Conservation (phyloP, 768 basidiomycete species). For the Hericium coralloides region DNA sequence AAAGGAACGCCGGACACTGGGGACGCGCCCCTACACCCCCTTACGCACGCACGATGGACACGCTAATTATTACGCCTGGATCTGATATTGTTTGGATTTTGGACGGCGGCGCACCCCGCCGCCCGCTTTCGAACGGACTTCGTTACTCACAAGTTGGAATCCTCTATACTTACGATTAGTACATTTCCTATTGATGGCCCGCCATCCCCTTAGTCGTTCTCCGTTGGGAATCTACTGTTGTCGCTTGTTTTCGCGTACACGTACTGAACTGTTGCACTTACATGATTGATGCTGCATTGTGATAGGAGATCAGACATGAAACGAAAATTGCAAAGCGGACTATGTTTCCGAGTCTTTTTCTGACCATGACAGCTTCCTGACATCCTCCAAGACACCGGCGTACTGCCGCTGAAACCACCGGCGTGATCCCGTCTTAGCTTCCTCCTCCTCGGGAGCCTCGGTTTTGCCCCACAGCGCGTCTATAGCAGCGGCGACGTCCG, state of each 20-base stretch:
- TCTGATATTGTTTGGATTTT: background rate
- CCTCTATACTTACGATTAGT: background rate
- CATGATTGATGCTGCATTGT: background rate
- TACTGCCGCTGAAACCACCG: background rate
- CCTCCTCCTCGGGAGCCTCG: background rate
- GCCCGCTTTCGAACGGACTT: background rate
- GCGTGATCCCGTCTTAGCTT: background rate
- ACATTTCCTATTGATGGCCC: background rate
- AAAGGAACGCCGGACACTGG: background rate
- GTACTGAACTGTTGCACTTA: background rate
- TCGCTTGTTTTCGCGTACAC: background rate
- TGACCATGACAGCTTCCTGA: background rate
- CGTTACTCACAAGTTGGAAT: background rate
- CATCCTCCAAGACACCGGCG: background rate
- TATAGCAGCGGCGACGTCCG: conserved; percentile 2
- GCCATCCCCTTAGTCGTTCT: background rate
- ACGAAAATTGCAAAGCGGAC: background rate
- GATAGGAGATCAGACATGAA: background rate
- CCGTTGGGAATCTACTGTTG: background rate
- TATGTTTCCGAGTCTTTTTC: background rate
- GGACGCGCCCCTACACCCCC: background rate
- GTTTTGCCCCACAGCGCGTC: background rate
- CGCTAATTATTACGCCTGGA: background rate
- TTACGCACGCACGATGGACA: background rate
- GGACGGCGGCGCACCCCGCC: background rate